Conservation (phyloP, 345 rosid genomes). For the Salix brachista region DNA sequence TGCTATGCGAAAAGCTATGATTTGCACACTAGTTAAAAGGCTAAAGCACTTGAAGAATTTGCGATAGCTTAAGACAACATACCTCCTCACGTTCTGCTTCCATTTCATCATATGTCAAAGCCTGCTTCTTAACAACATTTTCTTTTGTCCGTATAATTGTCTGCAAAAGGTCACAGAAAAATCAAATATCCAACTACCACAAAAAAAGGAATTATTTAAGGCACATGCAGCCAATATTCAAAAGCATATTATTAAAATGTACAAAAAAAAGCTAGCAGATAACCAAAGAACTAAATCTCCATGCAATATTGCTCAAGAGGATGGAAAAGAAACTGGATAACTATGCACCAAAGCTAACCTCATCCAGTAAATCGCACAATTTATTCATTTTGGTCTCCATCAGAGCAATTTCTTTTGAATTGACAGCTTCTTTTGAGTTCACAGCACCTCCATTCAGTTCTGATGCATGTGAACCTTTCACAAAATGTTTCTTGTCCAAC, state of each 20-base stretch:
- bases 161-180: slow-evolving; percentile 34
- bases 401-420: slow-evolving; percentile 61
- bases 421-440: slow-evolving; percentile 40
- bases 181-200: background rate
- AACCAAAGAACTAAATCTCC: background rate
- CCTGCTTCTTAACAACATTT: slow-evolving; percentile 91
- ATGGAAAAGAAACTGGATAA: background rate
- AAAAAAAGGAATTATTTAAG: background rate
- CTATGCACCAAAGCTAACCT: slow-evolving; percentile 44
- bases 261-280: background rate
- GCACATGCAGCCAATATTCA: background rate
- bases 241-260: background rate
- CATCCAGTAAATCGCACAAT: slow-evolving; percentile 64
- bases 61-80: slow-evolving; percentile 9
- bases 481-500: slow-evolving; percentile 90
- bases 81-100: slow-evolving; percentile 94
- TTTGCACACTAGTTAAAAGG: background rate
- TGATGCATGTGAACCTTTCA: slow-evolving; percentile 49
- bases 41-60: background rate
- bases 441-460: slow-evolving; percentile 52
- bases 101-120: slow-evolving; percentile 91
- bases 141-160: slow-evolving; percentile 67
- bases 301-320: background rate
- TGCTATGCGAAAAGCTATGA: background rate
- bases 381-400: slow-evolving; percentile 68